Evolutionary conservation across 768 basidiomycete species (phyloP).

Genomic region (Zangia roseola): DNA sequence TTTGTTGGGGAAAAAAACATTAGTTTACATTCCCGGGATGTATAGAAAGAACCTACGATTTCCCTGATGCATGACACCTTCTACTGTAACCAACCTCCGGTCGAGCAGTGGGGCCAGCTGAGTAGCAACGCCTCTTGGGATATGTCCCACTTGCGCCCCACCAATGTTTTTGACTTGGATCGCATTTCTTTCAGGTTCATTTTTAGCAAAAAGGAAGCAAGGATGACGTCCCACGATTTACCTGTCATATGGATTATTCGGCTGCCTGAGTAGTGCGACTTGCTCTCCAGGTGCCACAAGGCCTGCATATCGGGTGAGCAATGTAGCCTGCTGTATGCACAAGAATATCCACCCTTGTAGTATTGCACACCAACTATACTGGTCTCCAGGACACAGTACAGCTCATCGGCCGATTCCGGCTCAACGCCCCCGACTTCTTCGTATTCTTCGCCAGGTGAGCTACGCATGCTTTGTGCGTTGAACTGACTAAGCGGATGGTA

Average conservation of each 20-base stretch:
- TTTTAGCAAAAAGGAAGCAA: neutral
- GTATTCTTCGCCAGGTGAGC: constrained; percentile 36
- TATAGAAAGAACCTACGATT: constrained; percentile 46
- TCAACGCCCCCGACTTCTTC: constrained; percentile 42
- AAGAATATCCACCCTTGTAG: constrained; percentile 52
- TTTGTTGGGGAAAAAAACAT: constrained; percentile 14
- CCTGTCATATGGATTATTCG: constrained; percentile 68
- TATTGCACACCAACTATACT: constrained; percentile 85
- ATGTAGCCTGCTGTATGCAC: neutral
- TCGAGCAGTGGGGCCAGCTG: constrained; percentile 76
- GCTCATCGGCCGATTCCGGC: constrained; percentile 59
- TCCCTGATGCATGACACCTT: constrained; percentile 66
- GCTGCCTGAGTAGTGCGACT: constrained; percentile 65
- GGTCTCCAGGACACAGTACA: constrained; percentile 57
- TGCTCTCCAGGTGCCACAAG: constrained; percentile 80
- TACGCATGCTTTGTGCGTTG: constrained; percentile 1
- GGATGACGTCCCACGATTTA: constrained; percentile 22
- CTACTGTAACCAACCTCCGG: constrained; percentile 56
- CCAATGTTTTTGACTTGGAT: constrained; percentile 82
- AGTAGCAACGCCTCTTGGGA: constrained; percentile 57
- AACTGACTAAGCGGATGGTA: constrained; percentile 12
- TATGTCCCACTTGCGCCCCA: constrained; percentile 74
- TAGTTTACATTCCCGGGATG: neutral
- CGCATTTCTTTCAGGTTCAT: constrained; percentile 52
- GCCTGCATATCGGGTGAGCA: constrained; percentile 41